Conservation (phyloP, 257 asterid genomes). For the Eucommia ulmoides region DNA sequence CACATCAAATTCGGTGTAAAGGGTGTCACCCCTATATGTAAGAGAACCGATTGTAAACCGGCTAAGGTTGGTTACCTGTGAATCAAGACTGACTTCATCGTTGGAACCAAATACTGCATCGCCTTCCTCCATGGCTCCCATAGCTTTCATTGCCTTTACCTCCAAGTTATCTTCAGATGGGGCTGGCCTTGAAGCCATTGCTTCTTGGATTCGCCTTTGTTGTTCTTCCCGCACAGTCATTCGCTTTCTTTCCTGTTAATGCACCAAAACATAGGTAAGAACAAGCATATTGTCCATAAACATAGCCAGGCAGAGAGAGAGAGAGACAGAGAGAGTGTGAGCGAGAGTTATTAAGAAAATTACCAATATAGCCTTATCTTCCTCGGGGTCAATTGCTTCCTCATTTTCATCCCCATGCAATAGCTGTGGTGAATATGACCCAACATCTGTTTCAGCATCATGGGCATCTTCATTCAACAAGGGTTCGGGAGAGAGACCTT, state of each 20-base stretch:
- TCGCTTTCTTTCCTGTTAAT: slow-evolving; percentile 60
- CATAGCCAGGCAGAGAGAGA: background rate
- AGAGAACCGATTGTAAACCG: too few relatives aligned
- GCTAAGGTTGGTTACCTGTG: slow-evolving; percentile 10
- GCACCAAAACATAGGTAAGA: background rate
- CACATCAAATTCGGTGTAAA: too few relatives aligned
- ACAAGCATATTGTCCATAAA: background rate
- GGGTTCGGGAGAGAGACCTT: slow-evolving; percentile 35
- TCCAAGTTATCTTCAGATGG: slow-evolving; percentile 61
- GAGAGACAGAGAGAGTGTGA: background rate
- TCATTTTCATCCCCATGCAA: slow-evolving; percentile 72
- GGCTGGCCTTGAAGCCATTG: slow-evolving; percentile 39
- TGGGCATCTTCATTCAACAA: slow-evolving; percentile 28
- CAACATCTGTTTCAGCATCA: slow-evolving; percentile 47
- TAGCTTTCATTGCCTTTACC: slow-evolving; percentile 57
- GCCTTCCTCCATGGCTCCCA: slow-evolving; percentile 96
- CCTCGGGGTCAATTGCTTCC: slow-evolving; percentile 90
- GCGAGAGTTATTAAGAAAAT: background rate
- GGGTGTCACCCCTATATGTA: too few relatives aligned
- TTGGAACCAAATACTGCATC: slow-evolving; percentile 78
- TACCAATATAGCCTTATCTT: slow-evolving; percentile 76
- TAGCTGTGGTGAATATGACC: slow-evolving; percentile 76
- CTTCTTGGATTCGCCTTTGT: slow-evolving; percentile 54
- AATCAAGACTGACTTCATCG: slow-evolving; percentile 72
- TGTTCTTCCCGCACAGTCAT: slow-evolving; percentile 66